These are phyloP conservation scores for Prunus persica DNA, from an alignment of 306 rosid genomes.

Conservation along the genomic window DNA sequence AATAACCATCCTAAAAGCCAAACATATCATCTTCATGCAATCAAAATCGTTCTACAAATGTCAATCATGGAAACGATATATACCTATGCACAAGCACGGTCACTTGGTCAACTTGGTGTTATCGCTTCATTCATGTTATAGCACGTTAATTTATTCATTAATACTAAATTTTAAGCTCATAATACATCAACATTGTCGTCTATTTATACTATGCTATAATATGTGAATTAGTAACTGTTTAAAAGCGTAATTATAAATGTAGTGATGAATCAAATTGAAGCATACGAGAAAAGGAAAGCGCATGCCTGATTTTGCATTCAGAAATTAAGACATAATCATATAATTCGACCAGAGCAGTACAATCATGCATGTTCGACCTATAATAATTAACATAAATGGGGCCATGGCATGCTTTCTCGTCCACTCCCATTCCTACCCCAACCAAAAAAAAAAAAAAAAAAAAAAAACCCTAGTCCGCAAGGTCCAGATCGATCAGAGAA, in stretches of 20 bases:
- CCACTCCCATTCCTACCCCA: slow-evolving; percentile 17
- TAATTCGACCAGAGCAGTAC: no score
- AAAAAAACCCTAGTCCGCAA: not conserved
- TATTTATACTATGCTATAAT: rapidly evolving
- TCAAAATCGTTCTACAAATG: not conserved
- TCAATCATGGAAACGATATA: not conserved
- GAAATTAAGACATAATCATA: slow-evolving; percentile 5
- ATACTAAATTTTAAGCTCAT: no score
- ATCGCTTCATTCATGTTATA: not conserved
- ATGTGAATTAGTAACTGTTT: no score
- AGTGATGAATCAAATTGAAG: no score
- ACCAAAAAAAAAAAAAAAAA: no score
- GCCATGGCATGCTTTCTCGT: slow-evolving; percentile 12
- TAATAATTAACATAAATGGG: slow-evolving; percentile 18
- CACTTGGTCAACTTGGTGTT: not conserved
- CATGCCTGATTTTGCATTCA: not conserved
- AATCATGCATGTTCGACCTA: slow-evolving; percentile 10
- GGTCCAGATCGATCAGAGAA: not conserved
- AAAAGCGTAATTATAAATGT: no score
- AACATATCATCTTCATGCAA: slow-evolving; percentile 17
- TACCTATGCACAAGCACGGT: not conserved
- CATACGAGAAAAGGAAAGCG: not conserved
- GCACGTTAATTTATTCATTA: no score
- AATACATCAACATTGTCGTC: no score
- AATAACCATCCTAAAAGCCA: slow-evolving; percentile 4